These are phyloP conservation scores for Alternaria brassicae DNA, from an alignment of 2,329 filamentous ascomycete genomes.

Conservation along the genomic window DNA sequence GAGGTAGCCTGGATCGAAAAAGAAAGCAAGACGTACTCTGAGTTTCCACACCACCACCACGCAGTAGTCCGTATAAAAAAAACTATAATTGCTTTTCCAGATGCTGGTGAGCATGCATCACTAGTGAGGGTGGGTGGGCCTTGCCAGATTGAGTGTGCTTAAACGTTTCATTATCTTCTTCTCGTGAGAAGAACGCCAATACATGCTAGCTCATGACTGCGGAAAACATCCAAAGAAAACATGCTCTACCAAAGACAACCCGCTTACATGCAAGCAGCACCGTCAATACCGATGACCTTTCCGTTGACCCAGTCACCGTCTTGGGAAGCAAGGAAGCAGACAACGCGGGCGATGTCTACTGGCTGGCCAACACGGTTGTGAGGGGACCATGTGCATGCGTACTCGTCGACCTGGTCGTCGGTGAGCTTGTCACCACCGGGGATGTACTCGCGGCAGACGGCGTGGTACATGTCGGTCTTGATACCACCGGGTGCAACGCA, in stretches of 20 bases:
- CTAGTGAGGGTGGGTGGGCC: neutral
- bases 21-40: neutral
- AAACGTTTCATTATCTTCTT: conserved; percentile 10
- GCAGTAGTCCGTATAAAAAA: neutral
- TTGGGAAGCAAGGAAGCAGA: conserved; percentile 66
- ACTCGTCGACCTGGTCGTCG: conserved; percentile 68
- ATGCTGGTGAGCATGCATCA: neutral
- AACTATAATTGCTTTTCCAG: neutral
- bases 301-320: conserved; percentile 64
- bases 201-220: conserved; percentile 13
- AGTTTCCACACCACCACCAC: conserved; percentile 3
- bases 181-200: conserved; percentile 12
- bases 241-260: conserved; percentile 3
- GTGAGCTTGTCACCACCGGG: conserved; percentile 62
- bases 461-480: conserved; percentile 67
- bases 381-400: conserved; percentile 69
- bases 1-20: neutral
- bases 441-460: conserved; percentile 69
- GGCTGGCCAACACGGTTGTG: conserved; percentile 71
- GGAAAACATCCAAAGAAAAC: conserved; percentile 4
- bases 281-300: conserved; percentile 60
- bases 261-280: conserved; percentile 53
- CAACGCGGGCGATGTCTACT: conserved; percentile 71
- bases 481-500: conserved; percentile 65
- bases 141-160: neutral